Evolutionary conservation across 2,329 filamentous ascomycete genomes (phyloP).

Genomic region (Raffaelea deltoideospora): DNA sequence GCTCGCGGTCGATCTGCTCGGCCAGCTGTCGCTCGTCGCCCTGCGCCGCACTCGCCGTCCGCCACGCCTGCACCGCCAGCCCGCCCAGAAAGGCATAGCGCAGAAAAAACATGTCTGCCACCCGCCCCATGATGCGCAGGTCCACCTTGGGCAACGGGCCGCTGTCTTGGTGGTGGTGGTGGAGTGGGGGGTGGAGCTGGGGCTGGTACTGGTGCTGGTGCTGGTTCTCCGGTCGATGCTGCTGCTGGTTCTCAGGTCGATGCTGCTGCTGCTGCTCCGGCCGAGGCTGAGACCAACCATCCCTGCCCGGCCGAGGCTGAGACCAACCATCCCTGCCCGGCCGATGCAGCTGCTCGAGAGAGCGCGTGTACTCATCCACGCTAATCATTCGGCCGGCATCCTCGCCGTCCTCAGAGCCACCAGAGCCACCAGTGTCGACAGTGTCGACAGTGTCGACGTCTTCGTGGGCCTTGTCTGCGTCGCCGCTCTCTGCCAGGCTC

Average conservation of each 20-base stretch:
- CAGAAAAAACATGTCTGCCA: slow-evolving; percentile 9
- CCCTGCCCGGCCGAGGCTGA: too few species aligned
- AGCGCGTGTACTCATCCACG: slow-evolving; percentile 9
- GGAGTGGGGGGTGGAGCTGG: slow-evolving; percentile 1
- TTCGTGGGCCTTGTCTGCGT: neutral
- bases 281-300: too few species aligned
- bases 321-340: too few species aligned
- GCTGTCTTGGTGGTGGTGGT: slow-evolving; percentile 2
- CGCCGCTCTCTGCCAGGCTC: neutral
- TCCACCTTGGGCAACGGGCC: slow-evolving; percentile 10
- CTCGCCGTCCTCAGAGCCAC: too few species aligned
- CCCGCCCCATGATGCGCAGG: slow-evolving; percentile 9
- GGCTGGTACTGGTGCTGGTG: neutral
- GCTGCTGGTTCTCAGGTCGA: neutral
- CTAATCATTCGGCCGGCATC: too few species aligned
- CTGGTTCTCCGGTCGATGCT: neutral
- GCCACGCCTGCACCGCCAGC: slow-evolving; percentile 5
- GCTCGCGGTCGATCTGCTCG: slow-evolving; percentile 8
- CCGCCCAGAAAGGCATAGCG: slow-evolving; percentile 8
- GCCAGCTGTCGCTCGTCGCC: slow-evolving; percentile 6
- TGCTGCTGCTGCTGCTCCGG: neutral
- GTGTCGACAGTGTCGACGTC: neutral
- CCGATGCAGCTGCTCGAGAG: slow-evolving; percentile 5
- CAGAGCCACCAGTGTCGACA: neutral
- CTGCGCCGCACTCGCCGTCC: neutral